Conservation (phyloP, 257 asterid species). For the Knoxia roxburghii region DNA sequence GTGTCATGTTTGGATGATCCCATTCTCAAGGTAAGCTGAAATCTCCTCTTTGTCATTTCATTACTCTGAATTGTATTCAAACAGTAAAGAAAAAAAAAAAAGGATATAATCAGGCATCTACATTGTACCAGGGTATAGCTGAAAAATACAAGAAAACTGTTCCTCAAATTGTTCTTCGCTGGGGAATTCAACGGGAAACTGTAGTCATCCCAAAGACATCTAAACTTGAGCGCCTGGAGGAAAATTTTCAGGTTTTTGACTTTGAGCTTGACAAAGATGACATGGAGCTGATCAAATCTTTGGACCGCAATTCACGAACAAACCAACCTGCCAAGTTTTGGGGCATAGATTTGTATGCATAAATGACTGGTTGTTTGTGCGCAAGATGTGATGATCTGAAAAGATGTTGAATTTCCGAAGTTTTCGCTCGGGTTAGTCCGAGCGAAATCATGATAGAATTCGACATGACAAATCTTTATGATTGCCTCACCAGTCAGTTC, state of each 20-base stretch:
- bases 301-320: slow-evolving; percentile 46
- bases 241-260: slow-evolving; percentile 37
- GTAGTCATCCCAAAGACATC: slow-evolving; percentile 59
- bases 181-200: slow-evolving; percentile 52
- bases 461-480: no score
- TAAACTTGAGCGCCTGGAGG: slow-evolving; percentile 47
- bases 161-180: slow-evolving; percentile 58
- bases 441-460: not conserved
- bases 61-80: not conserved
- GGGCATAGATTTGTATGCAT: slow-evolving; percentile 50
- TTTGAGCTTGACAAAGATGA: slow-evolving; percentile 43
- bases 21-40: slow-evolving; percentile 33
- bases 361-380: not conserved
- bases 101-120: slow-evolving; percentile 4
- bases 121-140: slow-evolving; percentile 40
- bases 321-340: slow-evolving; percentile 57
- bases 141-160: slow-evolving; percentile 45
- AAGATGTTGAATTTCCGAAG: not conserved
- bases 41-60: not conserved
- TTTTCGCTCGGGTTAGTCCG: not conserved
- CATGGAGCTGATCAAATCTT: slow-evolving; percentile 34
- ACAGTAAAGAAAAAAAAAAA: not conserved
- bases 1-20: slow-evolving; percentile 67
- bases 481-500: no score
- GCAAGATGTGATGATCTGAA: not conserved